Conservation (phyloP, 257 asterid species). For the Jaltomata sinuosa region DNA sequence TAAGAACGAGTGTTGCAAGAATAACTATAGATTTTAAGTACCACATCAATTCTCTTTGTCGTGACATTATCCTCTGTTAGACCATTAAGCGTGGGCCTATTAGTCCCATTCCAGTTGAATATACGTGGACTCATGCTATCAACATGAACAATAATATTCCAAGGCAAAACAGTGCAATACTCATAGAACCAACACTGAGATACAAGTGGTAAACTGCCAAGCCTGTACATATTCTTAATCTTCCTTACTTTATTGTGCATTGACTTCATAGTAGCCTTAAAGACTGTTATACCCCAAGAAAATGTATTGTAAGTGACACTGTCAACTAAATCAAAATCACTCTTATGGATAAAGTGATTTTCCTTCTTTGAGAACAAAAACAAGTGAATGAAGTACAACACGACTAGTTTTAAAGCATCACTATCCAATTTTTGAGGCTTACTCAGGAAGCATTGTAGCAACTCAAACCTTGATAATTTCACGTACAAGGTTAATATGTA, state of each 20-base stretch:
- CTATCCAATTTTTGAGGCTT: neutral
- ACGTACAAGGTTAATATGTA: neutral
- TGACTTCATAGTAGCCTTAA: neutral
- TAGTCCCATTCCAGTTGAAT: no score
- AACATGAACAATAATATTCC: no score
- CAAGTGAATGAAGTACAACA: neutral
- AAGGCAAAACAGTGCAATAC: no score
- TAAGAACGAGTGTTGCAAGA: no score
- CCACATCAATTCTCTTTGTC: no score
- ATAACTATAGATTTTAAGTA: no score
- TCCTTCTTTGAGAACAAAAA: neutral
- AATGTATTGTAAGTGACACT: neutral
- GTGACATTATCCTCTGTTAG: no score
- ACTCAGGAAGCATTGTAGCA: neutral
- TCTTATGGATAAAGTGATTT: neutral
- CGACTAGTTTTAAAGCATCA: neutral
- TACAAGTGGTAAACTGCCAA: neutral
- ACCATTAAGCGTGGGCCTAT: no score
- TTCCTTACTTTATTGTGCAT: neutral
- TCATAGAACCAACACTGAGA: no score
- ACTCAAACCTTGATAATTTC: neutral
- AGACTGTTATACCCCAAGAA: neutral
- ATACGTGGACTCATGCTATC: no score
- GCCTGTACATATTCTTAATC: neutral
- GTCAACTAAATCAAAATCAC: neutral